Base-by-base conservation (phyloP, 176 grass and related monocot species). In the Juncus inflexus region DNA sequence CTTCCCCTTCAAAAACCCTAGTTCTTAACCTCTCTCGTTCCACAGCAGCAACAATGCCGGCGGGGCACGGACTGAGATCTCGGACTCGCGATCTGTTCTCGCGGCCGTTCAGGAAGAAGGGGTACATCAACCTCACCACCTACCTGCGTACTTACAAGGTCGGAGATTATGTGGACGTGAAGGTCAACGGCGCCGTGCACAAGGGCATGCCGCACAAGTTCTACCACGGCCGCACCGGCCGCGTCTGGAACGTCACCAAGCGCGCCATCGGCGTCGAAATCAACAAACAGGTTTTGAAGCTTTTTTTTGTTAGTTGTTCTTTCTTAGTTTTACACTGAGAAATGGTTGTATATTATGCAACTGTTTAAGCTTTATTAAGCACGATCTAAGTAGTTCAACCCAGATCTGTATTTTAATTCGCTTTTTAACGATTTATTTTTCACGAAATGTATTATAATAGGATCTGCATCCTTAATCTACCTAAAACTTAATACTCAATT, bases 241-340 rank as follows among this genome's bases (percentile, higher is more conserved):
- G 63, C 45, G 89, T 94, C 54, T 94, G 85, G 81, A 94, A 94
- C 52, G 89, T 94, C 81, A 94, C 89, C 78, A 94, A 94, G 89
- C 89, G 89, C 55, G 92, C 92, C 74, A 83, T 96, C 74, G 90
- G 90, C 42, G 87, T 96, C 13, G 92, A 96, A 79, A 86, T 95
- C 75, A 95, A 96, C 84, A 91, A 96, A 62, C 92, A 97, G 92
- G 92, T n/a, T n/a, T n/a, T n/a, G n/a, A n/a, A n/a, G n/a, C n/a
- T n/a, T n/a, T n/a, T n/a, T n/a, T n/a, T n/a, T n/a, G n/a, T n/a
- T n/a, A n/a, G n/a, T n/a, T n/a, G n/a, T n/a, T 47, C 4, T 47
- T 6, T 1, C 43, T 9, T 45, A 4, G 42, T 47, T 47, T 9
- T 47, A 9, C 9, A 47, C 4, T 47, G 43, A 47, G 4, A 47